Base-by-base conservation (phyloP, 805 yeast species). In the Wickerhamiella sergipiensis region DNA sequence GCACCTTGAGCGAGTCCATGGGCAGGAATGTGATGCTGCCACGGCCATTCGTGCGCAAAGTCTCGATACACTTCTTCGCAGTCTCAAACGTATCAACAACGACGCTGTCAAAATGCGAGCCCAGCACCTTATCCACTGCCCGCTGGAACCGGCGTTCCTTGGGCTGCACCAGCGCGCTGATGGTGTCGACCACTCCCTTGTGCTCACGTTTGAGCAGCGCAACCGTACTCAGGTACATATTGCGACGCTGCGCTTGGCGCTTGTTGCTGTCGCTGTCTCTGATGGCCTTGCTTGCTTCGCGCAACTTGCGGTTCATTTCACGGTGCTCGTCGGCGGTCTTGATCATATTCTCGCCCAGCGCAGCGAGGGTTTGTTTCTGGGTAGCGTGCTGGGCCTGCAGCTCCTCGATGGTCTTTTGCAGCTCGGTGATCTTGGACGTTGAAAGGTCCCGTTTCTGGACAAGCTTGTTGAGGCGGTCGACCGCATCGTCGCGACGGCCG, bases 21-120 rank as follows among this genome's bases (percentile, higher is more conserved):
- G 98, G 97, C 53, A 92, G 83, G 59, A 92, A 89, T 1, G 94
- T 79, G 1, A 92, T 88, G 7, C 76, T 74, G 46, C 97, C 97
- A 12, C 83, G 71, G 56, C 95, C 75, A 62, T 90, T 90, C 56
- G 85, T 89, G 59, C 87, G 85, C 63, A 90, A 69, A 51, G 82
- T 83, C 8, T 79, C 77, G 55, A 92, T 83, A 63, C 95, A 85
- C 54, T 80, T 79, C 52, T 79, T 77, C 0, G 94, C 95, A 21
- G 81, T 74, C 9, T 77, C 64, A 6, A 79, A 69, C 24, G 75
- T 75, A 57, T 87, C 95, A 6, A 92, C 98, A 18, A 92, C 75
- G 17, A 92, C 76, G 0, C 96, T 77, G 64, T 92, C 95, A 58
- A 81, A 76, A 59, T 84, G 75, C 52, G 77, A 75, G 8, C 97